A percentile compares a stretch with the other conserved stretches of the same genome.
These are phyloP conservation scores for Reutealis trisperma DNA, from an alignment of 345 rosid species.

Conservation along the genomic window DNA sequence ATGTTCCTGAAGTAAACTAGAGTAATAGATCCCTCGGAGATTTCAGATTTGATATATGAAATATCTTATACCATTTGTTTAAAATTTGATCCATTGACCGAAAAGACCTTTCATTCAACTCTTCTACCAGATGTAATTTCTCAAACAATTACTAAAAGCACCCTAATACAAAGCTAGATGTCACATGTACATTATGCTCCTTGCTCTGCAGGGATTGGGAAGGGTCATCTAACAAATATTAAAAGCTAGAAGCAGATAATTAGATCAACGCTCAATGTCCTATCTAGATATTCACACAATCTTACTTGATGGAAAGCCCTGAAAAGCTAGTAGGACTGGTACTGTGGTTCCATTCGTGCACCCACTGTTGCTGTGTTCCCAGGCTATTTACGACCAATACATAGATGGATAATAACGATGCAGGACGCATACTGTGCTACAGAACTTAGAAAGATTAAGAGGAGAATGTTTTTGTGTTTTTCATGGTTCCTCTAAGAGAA, in stretches of 20 bases:
- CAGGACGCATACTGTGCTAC: neutral
- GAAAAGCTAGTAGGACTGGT: neutral
- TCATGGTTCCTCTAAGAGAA: neutral
- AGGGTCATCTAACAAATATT: neutral
- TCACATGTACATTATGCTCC: neutral
- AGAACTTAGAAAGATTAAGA: neutral
- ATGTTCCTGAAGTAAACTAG: neutral
- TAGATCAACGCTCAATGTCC: neutral
- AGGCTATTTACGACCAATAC: neutral
- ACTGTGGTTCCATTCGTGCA: neutral
- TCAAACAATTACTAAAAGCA: neutral
- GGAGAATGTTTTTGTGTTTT: neutral
- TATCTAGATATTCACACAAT: neutral
- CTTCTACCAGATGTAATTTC: neutral
- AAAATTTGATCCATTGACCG: neutral
- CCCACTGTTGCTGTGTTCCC: neutral
- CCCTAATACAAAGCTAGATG: neutral
- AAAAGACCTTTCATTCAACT: neutral
- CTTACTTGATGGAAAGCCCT: neutral
- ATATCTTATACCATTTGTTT: neutral
- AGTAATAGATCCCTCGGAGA: neutral
- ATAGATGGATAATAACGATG: neutral
- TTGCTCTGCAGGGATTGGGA: neutral
- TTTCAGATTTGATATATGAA: neutral
- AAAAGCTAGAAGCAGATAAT: neutral